phyloP scores from a whole-genome alignment of 2,329 filamentous ascomycete genomes.

The Cercospora nicotianae region DNA sequence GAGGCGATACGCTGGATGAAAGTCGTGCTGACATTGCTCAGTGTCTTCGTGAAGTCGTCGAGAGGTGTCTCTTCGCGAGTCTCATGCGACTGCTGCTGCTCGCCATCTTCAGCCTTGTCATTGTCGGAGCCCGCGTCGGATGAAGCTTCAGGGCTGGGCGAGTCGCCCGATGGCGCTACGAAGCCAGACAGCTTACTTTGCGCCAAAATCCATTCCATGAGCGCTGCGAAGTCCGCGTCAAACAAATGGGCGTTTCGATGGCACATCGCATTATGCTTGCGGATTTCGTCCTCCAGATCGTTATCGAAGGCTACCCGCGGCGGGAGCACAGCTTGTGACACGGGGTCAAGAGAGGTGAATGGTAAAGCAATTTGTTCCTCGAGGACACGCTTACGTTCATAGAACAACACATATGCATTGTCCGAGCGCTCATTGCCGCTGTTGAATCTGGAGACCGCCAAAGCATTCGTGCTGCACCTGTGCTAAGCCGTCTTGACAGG shows the following conservation, averaged over 20 bases:
- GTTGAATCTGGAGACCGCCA: constrained; percentile 49
- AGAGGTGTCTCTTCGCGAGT: not conserved
- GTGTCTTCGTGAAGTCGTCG: constrained; percentile 5
- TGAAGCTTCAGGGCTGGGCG: not conserved
- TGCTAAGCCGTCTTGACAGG: constrained; percentile 65
- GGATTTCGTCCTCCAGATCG: constrained; percentile 15
- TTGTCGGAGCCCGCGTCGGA: constrained; percentile 6
- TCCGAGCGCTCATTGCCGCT: constrained; percentile 57
- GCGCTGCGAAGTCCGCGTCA: constrained; percentile 25
- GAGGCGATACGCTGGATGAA: constrained; percentile 23
- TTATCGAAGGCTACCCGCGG: constrained; percentile 18
- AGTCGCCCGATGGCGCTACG: constrained; percentile 2
- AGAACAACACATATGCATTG: constrained; percentile 98
- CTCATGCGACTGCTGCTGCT: not conserved
- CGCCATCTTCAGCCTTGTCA: constrained; percentile 1
- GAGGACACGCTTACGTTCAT: constrained; percentile 57
- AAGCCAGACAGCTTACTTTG: constrained; percentile 1
- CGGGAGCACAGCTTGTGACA: constrained; percentile 19
- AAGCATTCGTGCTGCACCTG: constrained; percentile 76
- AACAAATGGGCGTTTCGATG: constrained; percentile 30
- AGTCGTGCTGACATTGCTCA: constrained; percentile 10
- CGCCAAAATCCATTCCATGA: constrained; percentile 27
- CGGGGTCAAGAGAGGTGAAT: constrained; percentile 10
- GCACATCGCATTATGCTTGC: constrained; percentile 21
- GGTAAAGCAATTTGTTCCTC: constrained; percentile 21